Evolutionary conservation across 129 eudicot genomes (phyloP), one percentile per base, ranked within the genome.

Genomic region (Gnaphalium uliginosum): DNA sequence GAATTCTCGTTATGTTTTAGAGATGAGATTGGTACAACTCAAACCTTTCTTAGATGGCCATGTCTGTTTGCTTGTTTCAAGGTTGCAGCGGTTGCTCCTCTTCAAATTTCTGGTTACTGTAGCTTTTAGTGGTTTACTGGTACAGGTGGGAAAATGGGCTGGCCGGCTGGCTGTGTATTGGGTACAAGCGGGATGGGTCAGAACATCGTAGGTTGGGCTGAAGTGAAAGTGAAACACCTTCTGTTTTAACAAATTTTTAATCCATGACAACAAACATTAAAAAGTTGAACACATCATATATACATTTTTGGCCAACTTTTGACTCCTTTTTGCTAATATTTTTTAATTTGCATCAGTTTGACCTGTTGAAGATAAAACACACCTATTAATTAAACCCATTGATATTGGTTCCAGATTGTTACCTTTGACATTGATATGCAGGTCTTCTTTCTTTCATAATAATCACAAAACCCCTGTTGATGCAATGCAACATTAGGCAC

Each of bases 401-500:
- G 53, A 46, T 13, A 3, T n/a, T 46, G 53, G 53, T 46, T 46
- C 66, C 14, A 68, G 2, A 25, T 37, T 23, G 13, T 11, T 5
- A 15, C 19, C 72, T 23, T 29, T 39, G 53, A 46, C 6, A 11
- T 46, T 46, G 53, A 23, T 37, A 69, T 24, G 74, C 51, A 22
- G 26, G 29, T 13, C 29, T 66, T 66, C 27, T 54, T 72, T 56
- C 53, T 32, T 21, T 19, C 18, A 11, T 61, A 50, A 13, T 66
- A 18, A 67, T 11, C 57, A 51, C 27, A 35, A 6, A 67, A 56
- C 29, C 26, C 26, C 15, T 10, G 25, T 56, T 56, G 59, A 37
- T 46, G 35, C 69, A 27, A 77, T 39, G 70, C 3, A 68, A 77
- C 46, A 58, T 58, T 9, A 48, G 14, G 8, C 39, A 48, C 54